These are phyloP conservation scores for Sugiyamaella floridensis DNA, from an alignment of 805 yeast species.

Conservation along the genomic window DNA sequence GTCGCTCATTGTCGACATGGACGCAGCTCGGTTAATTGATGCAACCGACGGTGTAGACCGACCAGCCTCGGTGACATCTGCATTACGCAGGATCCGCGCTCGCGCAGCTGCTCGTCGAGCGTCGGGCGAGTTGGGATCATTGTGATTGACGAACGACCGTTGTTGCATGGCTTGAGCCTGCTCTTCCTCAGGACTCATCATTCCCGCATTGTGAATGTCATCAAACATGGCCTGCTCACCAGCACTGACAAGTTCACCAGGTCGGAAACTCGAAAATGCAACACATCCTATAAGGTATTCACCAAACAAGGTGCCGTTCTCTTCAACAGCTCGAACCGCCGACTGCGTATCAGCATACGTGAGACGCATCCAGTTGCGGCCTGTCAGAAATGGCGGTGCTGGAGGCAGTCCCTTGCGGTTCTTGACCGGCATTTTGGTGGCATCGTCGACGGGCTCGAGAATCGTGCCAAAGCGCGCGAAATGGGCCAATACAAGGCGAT, in stretches of 20 bases:
- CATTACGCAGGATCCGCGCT: constrained; percentile 12
- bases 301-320: constrained; percentile 71
- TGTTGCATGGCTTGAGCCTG: background rate
- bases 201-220: constrained; percentile 6
- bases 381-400: constrained; percentile 64
- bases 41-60: background rate
- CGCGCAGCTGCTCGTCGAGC: background rate
- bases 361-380: constrained; percentile 84
- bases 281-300: constrained; percentile 54
- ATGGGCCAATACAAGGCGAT: constrained; percentile 59
- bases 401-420: constrained; percentile 11
- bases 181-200: constrained; percentile 3
- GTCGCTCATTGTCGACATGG: constrained; percentile 9
- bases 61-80: constrained; percentile 18
- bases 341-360: constrained; percentile 71
- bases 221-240: constrained; percentile 10
- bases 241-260: constrained; percentile 6
- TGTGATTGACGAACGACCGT: background rate
- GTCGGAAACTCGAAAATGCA: constrained; percentile 44
- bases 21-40: constrained; percentile 7
- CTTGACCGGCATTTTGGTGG: constrained; percentile 21
- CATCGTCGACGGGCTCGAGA: constrained; percentile 48
- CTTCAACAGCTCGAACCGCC: constrained; percentile 78
- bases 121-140: background rate
- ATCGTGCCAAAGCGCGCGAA: constrained; percentile 76